Base-by-base conservation (phyloP, 2,329 filamentous ascomycete species). In the Neofusicoccum cordaticola region DNA sequence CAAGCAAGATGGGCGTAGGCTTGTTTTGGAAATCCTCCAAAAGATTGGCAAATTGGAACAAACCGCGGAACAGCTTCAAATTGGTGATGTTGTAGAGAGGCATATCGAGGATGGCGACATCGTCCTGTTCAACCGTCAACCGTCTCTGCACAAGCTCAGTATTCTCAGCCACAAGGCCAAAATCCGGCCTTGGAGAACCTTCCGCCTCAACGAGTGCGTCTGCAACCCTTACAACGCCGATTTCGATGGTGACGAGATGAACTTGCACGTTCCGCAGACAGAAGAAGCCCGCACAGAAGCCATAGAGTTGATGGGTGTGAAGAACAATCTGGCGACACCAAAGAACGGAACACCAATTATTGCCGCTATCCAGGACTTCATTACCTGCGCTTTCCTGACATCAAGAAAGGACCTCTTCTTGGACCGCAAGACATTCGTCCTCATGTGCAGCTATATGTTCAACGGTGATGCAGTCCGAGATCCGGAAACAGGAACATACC, bases 181-280 rank as follows among this genome's bases (percentile, higher is more conserved):
- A 77, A 88, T 99, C 56, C 88, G 95, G 57, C 95, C 94, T 0
- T 96, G 95, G 89, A 88, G 93, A 77, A 99, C 95, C 0, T 98
- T 99, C 75, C 90, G 95, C 63, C 84, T 99, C 17, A 99, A 99
- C 75, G 95, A 99, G 76, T 99, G 95, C 85, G 95, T 97, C 1
- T 99, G 95, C 79, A 93, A 91, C 67, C 95, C 95, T 3, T 99
- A 99, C 83, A 99, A 99, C 71, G 95, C 95, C 64, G 95, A 99
- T 85, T 99, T 99, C 70, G 95, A 99, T 72, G 95, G 95, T 66
- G 95, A 99, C 71, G 95, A 99, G 78, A 99, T 99, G 95, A 99
- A 99, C 71, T 80, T 99, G 53, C 95, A 99, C 78, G 93, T 99
- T 15, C 95, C 95, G 2, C 95, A 99, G 75, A 98, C 95, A 0